Percentiles rank a stretch among this genome's conserved stretches.
Conservation (phyloP, 2,329 filamentous ascomycete species). For the Fusarium tjaetaba region DNA sequence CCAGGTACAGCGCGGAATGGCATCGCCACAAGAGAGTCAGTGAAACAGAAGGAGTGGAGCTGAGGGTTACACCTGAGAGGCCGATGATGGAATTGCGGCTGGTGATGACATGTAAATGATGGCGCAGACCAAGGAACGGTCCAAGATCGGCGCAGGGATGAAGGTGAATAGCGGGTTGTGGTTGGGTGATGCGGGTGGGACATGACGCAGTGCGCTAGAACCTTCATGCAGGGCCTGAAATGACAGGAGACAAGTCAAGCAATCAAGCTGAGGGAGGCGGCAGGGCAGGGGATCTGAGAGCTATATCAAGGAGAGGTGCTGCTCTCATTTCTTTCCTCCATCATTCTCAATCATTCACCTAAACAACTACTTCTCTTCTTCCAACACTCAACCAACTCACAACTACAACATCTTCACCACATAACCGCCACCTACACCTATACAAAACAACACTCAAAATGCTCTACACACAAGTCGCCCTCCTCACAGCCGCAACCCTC, state of each 20-base stretch:
- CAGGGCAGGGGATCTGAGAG: neutral
- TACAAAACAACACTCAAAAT: constrained; percentile 19
- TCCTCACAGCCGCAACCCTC: constrained; percentile 36
- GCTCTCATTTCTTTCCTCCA: neutral
- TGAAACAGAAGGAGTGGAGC: constrained; percentile 9
- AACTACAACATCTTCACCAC: neutral
- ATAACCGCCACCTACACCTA: neutral
- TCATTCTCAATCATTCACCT: neutral
- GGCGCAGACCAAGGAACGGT: constrained; percentile 25
- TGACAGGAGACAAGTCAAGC: neutral
- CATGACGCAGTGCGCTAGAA: constrained; percentile 22
- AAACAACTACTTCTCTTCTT: neutral
- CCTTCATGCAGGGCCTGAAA: constrained; percentile 14
- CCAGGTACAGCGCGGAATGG: constrained; percentile 13
- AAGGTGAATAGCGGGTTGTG: neutral
- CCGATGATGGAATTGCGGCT: neutral
- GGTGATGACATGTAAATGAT: constrained; percentile 28
- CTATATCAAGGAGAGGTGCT: constrained; percentile 24
- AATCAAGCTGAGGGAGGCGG: constrained; percentile 6
- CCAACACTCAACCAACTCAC: neutral
- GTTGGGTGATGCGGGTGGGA: neutral
- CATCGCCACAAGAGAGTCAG: constrained; percentile 3
- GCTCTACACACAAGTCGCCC: constrained; percentile 39
- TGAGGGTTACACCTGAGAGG: neutral
- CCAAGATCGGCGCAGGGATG: constrained; percentile 18